phyloP scores from a whole-genome alignment of 768 basidiomycete species.

The Mycena vulgaris region DNA sequence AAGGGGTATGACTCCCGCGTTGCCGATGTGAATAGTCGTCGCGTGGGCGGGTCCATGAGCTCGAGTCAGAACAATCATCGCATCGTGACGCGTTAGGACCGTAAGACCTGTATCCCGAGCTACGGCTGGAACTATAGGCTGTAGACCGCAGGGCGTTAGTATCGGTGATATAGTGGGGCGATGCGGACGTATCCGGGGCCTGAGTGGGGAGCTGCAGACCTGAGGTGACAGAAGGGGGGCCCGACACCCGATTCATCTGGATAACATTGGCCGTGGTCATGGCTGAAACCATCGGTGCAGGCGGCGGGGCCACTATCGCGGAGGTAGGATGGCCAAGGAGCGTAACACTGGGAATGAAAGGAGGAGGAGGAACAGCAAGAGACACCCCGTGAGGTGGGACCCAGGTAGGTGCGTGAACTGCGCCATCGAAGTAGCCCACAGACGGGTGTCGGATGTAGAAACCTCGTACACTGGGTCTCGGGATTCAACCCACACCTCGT shows the following conservation, averaged over 20 bases:
- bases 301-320: neutral
- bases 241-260: too few relatives aligned
- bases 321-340: neutral
- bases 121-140: neutral
- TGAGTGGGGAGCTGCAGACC: too few relatives aligned
- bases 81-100: neutral
- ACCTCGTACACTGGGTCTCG: neutral
- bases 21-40: too few relatives aligned
- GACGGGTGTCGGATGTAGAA: neutral
- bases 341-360: neutral
- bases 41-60: too few relatives aligned
- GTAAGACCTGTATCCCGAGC: neutral
- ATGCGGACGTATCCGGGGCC: too few relatives aligned
- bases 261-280: too few relatives aligned
- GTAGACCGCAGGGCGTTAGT: neutral
- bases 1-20: too few relatives aligned
- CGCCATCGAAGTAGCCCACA: neutral
- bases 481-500: neutral
- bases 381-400: neutral
- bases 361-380: neutral
- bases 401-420: neutral
- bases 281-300: neutral
- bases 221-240: too few relatives aligned
- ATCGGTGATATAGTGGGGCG: too few relatives aligned
- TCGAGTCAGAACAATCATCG: neutral